These are phyloP conservation scores for Diaporthe vexans DNA, from an alignment of 2,329 filamentous ascomycete genomes.

Conservation along the genomic window DNA sequence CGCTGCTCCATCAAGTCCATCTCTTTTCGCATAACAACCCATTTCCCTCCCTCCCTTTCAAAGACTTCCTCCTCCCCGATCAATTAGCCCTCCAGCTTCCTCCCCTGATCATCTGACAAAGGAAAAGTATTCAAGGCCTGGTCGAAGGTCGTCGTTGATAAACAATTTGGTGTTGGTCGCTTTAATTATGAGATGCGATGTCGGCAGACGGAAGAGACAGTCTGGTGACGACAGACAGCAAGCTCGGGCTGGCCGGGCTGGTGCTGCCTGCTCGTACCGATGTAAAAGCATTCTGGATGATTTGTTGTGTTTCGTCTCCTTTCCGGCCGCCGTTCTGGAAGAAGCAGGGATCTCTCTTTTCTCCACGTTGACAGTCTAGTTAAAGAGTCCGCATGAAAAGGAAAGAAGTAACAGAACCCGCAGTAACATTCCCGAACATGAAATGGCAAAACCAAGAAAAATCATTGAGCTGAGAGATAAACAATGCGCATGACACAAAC, in stretches of 20 bases:
- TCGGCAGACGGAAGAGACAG: conserved; percentile 43
- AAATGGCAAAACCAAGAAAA: conserved; percentile 43
- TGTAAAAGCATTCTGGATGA: conserved; percentile 37
- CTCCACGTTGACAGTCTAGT: conserved; percentile 25
- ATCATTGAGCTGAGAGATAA: conserved; percentile 43
- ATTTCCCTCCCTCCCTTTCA: conserved; percentile 6
- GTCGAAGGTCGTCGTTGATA: conserved; percentile 31
- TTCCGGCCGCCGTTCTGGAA: conserved; percentile 39
- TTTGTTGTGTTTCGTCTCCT: conserved; percentile 39
- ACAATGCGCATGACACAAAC: conserved; percentile 44
- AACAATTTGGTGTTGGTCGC: conserved; percentile 34
- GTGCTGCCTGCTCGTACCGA: conserved; percentile 5
- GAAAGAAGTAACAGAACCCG: conserved; percentile 31
- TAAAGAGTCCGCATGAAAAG: conserved; percentile 36
- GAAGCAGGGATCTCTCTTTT: conserved; percentile 34
- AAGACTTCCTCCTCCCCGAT: conserved; percentile 37
- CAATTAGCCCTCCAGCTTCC: conserved; percentile 7
- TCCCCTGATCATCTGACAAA: conserved; percentile 44
- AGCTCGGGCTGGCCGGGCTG: conserved; percentile 2
- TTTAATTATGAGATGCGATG: conserved; percentile 42
- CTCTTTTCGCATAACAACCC: conserved; percentile 13
- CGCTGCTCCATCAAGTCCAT: conserved; percentile 42
- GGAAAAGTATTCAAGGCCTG: conserved; percentile 42
- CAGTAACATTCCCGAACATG: conserved; percentile 27
- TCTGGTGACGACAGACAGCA: not conserved